Evolutionary conservation across 164 flowering plant species (phyloP), one percentile per base, ranked within the genome.

Genomic region (Buxus sempervirens): DNA sequence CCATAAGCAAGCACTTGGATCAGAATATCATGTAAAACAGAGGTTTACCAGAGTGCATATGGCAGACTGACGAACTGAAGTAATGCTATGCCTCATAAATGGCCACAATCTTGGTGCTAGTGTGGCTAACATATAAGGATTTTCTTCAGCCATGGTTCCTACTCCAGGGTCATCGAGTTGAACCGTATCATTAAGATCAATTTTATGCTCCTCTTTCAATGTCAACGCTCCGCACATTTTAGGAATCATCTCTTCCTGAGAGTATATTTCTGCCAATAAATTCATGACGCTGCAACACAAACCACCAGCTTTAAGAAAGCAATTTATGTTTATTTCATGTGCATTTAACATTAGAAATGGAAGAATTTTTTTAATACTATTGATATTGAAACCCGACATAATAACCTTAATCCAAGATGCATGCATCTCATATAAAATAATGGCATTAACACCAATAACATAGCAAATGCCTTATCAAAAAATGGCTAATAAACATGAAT

Each of bases 31-130:
- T 5, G 5, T 18, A 25, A 60, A 20, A 66, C 54, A 58, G 38
- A n/a, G 73, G 9, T 26, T 73, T 87, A 94, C 98, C 93, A 94
- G 72, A 74, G 98, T 94, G 60, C 90, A 86, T 59, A 94, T 91
- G 64, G 98, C 96, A 27, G 98, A 84, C 81, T 78, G 77, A 24
- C 97, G 91, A 60, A 94, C 99, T n/a, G 97, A 90, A 69, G 90
- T 82, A 48, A 96, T 96, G 70, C 82, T 90, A 73, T 96, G 99
- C 74, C 99, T 85, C 98, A 92, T 96, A 73, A 96, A 96, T 25
- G 98, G 99, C 99, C 99, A 96, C 54, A 96, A 78, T 38, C 99
- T 80, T 51, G 99, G 99, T 25, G 99, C 98, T 75, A 96, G 70
- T 27, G 89, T 81, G 25, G 97, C 84, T 67, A 96, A 73, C 73